phyloP scores from a whole-genome alignment of 2,329 filamentous ascomycete genomes.

The Catunica adiposa region DNA sequence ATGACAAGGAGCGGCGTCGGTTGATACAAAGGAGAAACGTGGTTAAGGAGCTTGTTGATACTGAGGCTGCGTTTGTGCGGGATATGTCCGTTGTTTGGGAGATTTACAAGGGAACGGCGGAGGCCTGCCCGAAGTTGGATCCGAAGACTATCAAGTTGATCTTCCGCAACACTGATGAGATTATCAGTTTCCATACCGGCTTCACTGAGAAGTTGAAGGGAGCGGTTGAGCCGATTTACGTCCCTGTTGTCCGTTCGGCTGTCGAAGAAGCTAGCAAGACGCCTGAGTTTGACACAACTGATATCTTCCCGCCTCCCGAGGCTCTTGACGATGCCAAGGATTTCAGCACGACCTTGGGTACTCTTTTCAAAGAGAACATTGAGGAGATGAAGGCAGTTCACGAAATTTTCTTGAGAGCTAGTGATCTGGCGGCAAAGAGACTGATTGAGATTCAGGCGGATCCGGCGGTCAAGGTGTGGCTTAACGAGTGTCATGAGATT shows the following conservation, averaged over 20 bases:
- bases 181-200: constrained; percentile 68
- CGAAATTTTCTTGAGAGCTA: constrained; percentile 46
- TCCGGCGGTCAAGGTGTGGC: constrained; percentile 59
- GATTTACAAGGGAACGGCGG: constrained; percentile 89
- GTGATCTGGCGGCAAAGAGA: constrained; percentile 43
- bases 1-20: constrained; percentile 42
- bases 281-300: constrained; percentile 26
- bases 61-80: constrained; percentile 69
- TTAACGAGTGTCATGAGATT: constrained; percentile 82
- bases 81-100: constrained; percentile 97
- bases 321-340: constrained; percentile 37
- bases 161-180: constrained; percentile 83
- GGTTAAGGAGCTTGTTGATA: constrained; percentile 84
- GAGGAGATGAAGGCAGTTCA: constrained; percentile 44
- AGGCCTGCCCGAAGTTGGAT: constrained; percentile 63
- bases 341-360: constrained; percentile 34
- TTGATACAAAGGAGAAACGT: constrained; percentile 67
- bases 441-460: constrained; percentile 48
- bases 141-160: constrained; percentile 73
- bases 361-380: constrained; percentile 39
- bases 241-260: constrained; percentile 26
- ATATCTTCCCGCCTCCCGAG: constrained; percentile 22
- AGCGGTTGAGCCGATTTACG: constrained; percentile 63
- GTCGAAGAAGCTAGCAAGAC: constrained; percentile 15
- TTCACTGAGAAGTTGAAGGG: constrained; percentile 71